phyloP scores from a whole-genome alignment of 2,329 filamentous ascomycete genomes.

The Drechslerella dactyloides region DNA sequence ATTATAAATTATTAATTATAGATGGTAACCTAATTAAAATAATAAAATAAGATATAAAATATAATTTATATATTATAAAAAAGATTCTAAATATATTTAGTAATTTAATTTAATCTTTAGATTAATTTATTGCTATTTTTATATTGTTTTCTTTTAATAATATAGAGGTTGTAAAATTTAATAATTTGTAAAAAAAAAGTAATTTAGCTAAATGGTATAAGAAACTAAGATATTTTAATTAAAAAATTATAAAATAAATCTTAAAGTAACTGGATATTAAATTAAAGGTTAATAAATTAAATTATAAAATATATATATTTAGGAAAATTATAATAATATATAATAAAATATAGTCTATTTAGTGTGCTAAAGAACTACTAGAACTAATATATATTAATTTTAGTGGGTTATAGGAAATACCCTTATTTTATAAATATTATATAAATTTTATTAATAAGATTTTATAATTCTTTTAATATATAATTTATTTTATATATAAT shows the following conservation, averaged over 20 bases:
- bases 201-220: conserved; percentile 1
- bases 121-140: conserved; percentile 3
- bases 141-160: neutral
- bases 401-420: conserved; percentile 1
- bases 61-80: neutral
- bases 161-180: conserved; percentile 15
- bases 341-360: conserved; percentile 10
- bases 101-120: too few relatives aligned
- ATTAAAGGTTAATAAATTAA: conserved; percentile 9
- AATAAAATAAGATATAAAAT: conserved; percentile 1
- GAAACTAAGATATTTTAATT: neutral
- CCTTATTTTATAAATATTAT: conserved; percentile 10
- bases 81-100: neutral
- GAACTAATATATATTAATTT: conserved; percentile 17
- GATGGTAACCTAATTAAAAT: too few relatives aligned
- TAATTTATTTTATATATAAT: conserved; percentile 8
- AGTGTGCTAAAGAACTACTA: neutral
- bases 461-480: conserved; percentile 15
- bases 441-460: conserved; percentile 2
- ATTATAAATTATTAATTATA: too few relatives aligned
- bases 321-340: conserved; percentile 13
- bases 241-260: conserved; percentile 13
- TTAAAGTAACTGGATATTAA: conserved; percentile 8
- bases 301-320: neutral
- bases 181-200: conserved; percentile 8